Evolutionary conservation across 208 protist species (phyloP).

Genomic region (Acanthamoeba royreba): DNA sequence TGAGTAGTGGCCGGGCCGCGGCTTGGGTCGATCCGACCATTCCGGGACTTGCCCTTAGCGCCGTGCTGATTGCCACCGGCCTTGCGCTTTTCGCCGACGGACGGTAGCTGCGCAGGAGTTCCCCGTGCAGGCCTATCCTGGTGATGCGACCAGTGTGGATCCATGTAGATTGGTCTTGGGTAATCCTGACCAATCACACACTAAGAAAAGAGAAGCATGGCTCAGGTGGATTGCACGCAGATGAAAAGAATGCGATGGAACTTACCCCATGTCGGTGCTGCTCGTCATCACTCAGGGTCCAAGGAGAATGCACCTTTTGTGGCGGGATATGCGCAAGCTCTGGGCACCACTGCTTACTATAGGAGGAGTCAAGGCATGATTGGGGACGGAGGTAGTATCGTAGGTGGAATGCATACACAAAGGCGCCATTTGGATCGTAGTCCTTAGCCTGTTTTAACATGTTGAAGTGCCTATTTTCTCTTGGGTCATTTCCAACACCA

Average conservation of each 20-base stretch:
- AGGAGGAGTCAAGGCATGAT: background rate
- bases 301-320: background rate
- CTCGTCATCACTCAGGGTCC: background rate
- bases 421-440: conserved; percentile 12
- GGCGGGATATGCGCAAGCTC: conserved; percentile 15
- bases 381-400: background rate
- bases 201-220: background rate
- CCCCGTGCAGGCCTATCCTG: background rate
- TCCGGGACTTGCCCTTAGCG: background rate
- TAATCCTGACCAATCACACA: background rate
- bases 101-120: background rate
- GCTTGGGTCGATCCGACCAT: background rate
- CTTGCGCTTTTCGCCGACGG: background rate
- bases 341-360: conserved; percentile 47
- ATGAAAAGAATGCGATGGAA: background rate
- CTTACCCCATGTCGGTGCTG: background rate
- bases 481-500: conserved; percentile 49
- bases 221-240: background rate
- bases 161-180: background rate
- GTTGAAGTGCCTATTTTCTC: conserved; percentile 56
- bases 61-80: background rate
- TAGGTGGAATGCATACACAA: background rate
- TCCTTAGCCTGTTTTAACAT: conserved; percentile 32
- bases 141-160: background rate
- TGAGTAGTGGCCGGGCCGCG: background rate